Base-by-base conservation (phyloP, 2,329 filamentous ascomycete genomes). In the Coleophoma cylindrospora region DNA sequence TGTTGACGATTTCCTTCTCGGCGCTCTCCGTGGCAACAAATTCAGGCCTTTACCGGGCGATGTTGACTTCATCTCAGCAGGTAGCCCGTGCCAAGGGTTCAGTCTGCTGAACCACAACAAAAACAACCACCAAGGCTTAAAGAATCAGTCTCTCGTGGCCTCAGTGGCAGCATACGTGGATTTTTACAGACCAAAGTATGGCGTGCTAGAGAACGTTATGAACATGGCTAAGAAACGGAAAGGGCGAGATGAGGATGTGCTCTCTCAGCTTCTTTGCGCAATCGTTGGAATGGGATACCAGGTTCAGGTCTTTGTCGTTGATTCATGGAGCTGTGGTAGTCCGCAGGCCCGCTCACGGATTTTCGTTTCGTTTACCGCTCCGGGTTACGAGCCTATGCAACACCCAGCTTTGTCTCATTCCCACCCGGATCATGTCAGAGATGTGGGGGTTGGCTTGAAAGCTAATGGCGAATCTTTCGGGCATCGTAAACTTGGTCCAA, bases 241-340 rank as follows among this genome's bases (percentile, higher is more conserved):
- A 62, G 7, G 68, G 66, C 33, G 75, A 14, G 68, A 75, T 4
- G 73, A 85, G 17, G 87, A 89, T 51, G 79, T 89, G 0, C 83
- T 91, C 47, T 83, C 83, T 1, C 87, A 91, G 57, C 71, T 94
- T 0, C 73, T 94, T 10, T 87, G 85, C 54, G 76, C 83, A 1
- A 68, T 94, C 0, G 84, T 92, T 0, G 86, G 84, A 0, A 73
- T 94, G 54, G 89, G 88, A 0, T 95, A 94, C 57, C 89, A 95
- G 61, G 72, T 82, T 0, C 79, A 86, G 38, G 76, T 88, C 36
- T 81, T 83, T 50, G 71, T 85, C 0, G 70, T 88, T 17, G 87
- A 91, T 55, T 79, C 87, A 0, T 89, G 85, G 74, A 79, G 78
- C 0, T 81, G 79, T 54, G 86, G 87, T 1, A 81, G 83, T 2